Evolutionary conservation across 2,329 filamentous ascomycete species (phyloP).

Genomic region (Lasiodiplodia sp.): DNA sequence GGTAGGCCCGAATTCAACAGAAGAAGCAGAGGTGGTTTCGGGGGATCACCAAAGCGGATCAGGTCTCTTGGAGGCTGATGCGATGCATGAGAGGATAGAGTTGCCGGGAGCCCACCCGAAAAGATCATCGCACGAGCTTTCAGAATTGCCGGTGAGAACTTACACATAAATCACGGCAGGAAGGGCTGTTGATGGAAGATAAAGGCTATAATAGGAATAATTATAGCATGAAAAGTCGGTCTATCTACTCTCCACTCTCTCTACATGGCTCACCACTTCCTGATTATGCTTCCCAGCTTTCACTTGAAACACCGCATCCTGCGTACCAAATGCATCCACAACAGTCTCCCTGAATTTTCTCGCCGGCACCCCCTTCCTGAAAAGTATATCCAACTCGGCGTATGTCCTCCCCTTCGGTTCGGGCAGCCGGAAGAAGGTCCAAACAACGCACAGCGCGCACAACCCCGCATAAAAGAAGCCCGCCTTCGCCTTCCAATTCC

Average conservation of each 20-base stretch:
- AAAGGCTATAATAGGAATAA: too few species aligned
- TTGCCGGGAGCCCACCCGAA: neutral
- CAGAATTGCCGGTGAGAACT: too few species aligned
- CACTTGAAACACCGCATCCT: neutral
- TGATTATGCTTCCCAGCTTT: neutral
- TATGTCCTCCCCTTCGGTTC: slow-evolving; percentile 82
- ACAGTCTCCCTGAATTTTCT: slow-evolving; percentile 34
- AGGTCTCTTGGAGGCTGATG: neutral
- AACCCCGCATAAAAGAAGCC: slow-evolving; percentile 88
- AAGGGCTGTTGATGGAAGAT: too few species aligned
- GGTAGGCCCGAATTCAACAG: accelerated
- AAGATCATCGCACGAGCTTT: too few species aligned
- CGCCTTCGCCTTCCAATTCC: slow-evolving; percentile 85
- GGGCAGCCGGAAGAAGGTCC: slow-evolving; percentile 80
- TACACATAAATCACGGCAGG: too few species aligned
- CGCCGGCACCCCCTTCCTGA: slow-evolving; percentile 60
- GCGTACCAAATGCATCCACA: neutral
- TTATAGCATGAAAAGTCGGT: too few species aligned
- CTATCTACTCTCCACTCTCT: too few species aligned
- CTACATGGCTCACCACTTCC: too few species aligned
- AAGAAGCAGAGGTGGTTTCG: too few species aligned
- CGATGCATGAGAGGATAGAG: neutral
- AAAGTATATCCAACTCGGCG: slow-evolving; percentile 82
- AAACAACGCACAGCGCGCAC: slow-evolving; percentile 79
- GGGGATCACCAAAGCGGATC: neutral